Evolutionary conservation across 345 rosid genomes (phyloP).

Genomic region (Camelina laxa): DNA sequence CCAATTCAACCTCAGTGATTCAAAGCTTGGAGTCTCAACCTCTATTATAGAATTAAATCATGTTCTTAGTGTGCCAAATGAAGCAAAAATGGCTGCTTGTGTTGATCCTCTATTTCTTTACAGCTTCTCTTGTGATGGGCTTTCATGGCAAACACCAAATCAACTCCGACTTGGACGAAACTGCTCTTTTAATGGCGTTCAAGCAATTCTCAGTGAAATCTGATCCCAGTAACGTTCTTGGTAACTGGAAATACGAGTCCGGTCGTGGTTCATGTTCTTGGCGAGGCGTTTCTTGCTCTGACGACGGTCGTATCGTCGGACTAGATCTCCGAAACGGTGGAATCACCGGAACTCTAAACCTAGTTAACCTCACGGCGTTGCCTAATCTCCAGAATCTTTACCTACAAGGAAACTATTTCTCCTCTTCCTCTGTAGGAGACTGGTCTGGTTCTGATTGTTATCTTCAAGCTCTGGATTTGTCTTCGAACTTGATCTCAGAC

Average conservation of each 20-base stretch:
- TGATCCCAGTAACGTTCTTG: slow-evolving; percentile 59
- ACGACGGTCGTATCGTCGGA: slow-evolving; percentile 51
- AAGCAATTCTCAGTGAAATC: slow-evolving; percentile 65
- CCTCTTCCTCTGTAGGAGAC: slow-evolving; percentile 46
- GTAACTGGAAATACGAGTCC: slow-evolving; percentile 60
- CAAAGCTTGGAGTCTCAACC: slow-evolving; percentile 9
- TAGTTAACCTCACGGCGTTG: slow-evolving; percentile 60
- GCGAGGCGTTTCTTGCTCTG: slow-evolving; percentile 76
- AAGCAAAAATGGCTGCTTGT: slow-evolving; percentile 32
- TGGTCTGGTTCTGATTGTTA: slow-evolving; percentile 52
- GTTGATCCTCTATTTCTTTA: slow-evolving; percentile 26
- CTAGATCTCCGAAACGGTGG: slow-evolving; percentile 61
- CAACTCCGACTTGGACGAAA: slow-evolving; percentile 41
- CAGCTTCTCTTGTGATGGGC: background rate
- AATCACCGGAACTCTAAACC: slow-evolving; percentile 58
- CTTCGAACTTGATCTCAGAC: slow-evolving; percentile 69
- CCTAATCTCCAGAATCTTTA: slow-evolving; percentile 55
- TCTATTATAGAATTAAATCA: no score
- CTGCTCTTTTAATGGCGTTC: slow-evolving; percentile 56
- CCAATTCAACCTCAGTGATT: background rate
- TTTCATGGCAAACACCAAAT: slow-evolving; percentile 27
- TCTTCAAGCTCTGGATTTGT: slow-evolving; percentile 68
- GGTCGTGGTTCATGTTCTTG: slow-evolving; percentile 56
- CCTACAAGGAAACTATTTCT: slow-evolving; percentile 62
- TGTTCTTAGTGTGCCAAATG: slow-evolving; percentile 29